A percentile compares a stretch with the other conserved stretches of the same genome.
phyloP scores from a whole-genome alignment of 306 rosid species.

The Bauhinia variegata region DNA sequence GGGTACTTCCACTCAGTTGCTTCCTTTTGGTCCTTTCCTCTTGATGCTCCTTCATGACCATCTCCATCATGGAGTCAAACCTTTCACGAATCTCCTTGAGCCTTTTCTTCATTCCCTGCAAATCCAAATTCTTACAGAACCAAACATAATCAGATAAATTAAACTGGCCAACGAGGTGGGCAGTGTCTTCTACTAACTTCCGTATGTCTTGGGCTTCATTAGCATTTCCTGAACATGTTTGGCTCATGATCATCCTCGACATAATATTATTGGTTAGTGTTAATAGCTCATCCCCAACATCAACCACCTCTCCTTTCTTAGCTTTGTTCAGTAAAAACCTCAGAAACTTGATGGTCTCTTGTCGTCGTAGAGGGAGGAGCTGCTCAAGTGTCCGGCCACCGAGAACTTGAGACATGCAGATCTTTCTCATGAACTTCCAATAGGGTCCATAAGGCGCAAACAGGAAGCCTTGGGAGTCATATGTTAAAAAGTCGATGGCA shows the following conservation, averaged over 20 bases:
- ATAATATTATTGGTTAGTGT: constrained; percentile 45
- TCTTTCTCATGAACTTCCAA: constrained; percentile 65
- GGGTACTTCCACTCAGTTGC: constrained; percentile 12
- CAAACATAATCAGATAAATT: constrained; percentile 61
- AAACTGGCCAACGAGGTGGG: constrained; percentile 50
- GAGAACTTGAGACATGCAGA: constrained; percentile 64
- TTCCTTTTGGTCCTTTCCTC: constrained; percentile 30
- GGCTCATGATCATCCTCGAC: constrained; percentile 53
- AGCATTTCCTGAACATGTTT: constrained; percentile 39
- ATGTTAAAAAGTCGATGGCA: constrained; percentile 43
- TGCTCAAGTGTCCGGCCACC: constrained; percentile 48
- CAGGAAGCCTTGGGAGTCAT: constrained; percentile 46
- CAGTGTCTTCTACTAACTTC: constrained; percentile 43
- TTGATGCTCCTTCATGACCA: constrained; percentile 52
- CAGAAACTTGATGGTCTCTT: constrained; percentile 49
- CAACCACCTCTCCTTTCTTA: constrained; percentile 34
- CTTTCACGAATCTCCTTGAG: constrained; percentile 33
- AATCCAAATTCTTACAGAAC: constrained; percentile 55
- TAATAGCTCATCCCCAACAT: constrained; percentile 48
- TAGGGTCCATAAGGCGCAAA: constrained; percentile 50
- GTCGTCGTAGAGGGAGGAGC: constrained; percentile 45
- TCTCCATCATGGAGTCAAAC: constrained; percentile 63
- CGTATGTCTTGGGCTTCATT: constrained; percentile 41
- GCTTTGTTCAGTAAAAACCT: constrained; percentile 31
- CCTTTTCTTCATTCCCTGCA: constrained; percentile 53